Evolutionary conservation across 2,329 filamentous ascomycete genomes (phyloP), one percentile per base, ranked within the genome.

Genomic region (Sporothrix variecibatus): DNA sequence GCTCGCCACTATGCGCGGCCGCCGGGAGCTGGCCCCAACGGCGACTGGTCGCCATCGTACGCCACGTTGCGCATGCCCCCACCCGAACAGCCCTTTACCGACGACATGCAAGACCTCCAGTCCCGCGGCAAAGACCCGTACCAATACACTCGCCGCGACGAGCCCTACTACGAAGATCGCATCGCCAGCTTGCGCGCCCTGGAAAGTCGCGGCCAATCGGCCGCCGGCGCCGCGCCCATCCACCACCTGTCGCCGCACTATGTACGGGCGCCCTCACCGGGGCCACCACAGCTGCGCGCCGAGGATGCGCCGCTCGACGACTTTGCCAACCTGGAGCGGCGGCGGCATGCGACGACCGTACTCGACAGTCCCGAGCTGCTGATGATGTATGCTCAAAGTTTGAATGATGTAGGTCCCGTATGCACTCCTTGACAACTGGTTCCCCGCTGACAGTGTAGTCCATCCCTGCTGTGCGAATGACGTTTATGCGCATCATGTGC

Each of bases 341-440:
- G 85, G 17, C 83, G 85, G 62, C 83, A 85, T 75, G 89, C 89
- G 15, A 82, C 86, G 26, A 82, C 85, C 12, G 84, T 90, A 53
- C 84, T 91, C 2, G 87, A 89, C 76, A 85, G 80, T 34, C 89
- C 88, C 0, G 89, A 91, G 78, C 81, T 88, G 73, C 81, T 91
- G 67, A 87, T 89, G 84, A 89, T 89, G 83, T 85, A 88, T 58
- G 87, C 89, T 1, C 84, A 87, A 76, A 85, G 85, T 76, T 83
- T 84, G 40, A 84, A 84, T 43, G 86, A 89, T 77, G 89, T 91
- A 79, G 77, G 87, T 83, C 9, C 40, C 65, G 7, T 40, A 73
- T 15, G 38, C 46, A 40, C 38, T 74, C 0, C 43, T 31, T 51
- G 49, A 51, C 17, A 51, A 15, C 3, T n/a, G 38, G 12, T 31